phyloP scores from a whole-genome alignment of 495 filamentous ascomycete species.

The Neurospora sp. region DNA sequence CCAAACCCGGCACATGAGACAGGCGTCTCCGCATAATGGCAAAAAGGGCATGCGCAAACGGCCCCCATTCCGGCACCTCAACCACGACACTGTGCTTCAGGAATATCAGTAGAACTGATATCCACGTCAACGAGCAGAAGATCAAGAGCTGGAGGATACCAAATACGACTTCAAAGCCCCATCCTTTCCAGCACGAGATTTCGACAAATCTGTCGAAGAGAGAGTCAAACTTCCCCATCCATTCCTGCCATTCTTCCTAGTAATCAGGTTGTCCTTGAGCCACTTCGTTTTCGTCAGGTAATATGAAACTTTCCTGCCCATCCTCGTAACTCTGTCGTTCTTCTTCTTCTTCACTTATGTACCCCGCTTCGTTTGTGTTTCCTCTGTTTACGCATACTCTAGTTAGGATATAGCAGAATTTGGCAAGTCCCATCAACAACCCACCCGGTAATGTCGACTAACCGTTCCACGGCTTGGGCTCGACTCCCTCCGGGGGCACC shows the following conservation, averaged over 20 bases:
- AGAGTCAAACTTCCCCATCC: neutral
- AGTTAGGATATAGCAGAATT: neutral
- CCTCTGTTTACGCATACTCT: neutral
- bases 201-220: neutral
- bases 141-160: neutral
- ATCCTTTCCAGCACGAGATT: neutral
- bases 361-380: neutral
- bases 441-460: neutral
- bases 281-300: neutral
- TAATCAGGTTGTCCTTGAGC: neutral
- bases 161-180: neutral
- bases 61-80: neutral
- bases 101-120: neutral
- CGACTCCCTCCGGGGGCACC: conserved; percentile 65
- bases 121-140: neutral
- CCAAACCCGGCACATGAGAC: neutral
- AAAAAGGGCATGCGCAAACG: neutral
- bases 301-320: neutral
- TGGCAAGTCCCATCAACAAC: neutral
- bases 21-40: neutral
- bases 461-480: conserved; percentile 54
- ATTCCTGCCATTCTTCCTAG: neutral
- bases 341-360: neutral
- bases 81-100: neutral
- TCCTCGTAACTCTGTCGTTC: neutral